Base-by-base conservation (phyloP, 768 basidiomycete genomes). In the Trametes cingulata region DNA sequence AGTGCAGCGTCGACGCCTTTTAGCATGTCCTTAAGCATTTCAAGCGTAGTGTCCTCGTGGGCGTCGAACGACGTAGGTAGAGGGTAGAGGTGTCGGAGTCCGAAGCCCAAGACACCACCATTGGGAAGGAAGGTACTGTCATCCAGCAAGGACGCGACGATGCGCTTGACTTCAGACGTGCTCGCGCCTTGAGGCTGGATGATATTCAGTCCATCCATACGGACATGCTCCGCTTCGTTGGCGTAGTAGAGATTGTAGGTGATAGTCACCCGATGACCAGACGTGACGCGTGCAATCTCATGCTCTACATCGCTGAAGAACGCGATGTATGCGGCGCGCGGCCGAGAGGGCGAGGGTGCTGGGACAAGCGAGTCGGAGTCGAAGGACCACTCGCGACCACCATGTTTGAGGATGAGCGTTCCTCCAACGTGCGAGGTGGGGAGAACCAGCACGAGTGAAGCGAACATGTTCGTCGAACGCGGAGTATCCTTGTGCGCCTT, bases 391-490 rank as follows among this genome's bases (percentile, higher is more conserved):
- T 61, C 37, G n/a, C 33, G 20, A 3, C 51, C 61, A 3, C 57
- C 59, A 9, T 65, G 61, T 7, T 47, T 48, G 27, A 85, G 67
- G 3, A 73, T 50, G 13, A 82, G 73, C 19, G 69, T 62, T 1
- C 82, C 83, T 2, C 82, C 82, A 54, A 77, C 69, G 60, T 84
- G 78, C 0, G 60, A 25, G 2, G 77, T 77, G 15, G 83, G 82
- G 48, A 82, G 75, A 14, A 80, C 36, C 41, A 84, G 63, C 0
- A 84, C 77, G 6, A 85, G 74, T 0, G 82, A 82, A 1, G 78
- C 83, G 37, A 85, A 65, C 63, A 58, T 61, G 8, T 22, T 48
- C 36, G 47, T 20, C 4, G 37, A 41, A 25, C 59, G 51, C 0
- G 56, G 59, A 1, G 64, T 61, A 49, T 65, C 64, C 47, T 58